These are phyloP conservation scores for Drechslerella stenobrocha DNA, from an alignment of 2,329 filamentous ascomycete species.

Conservation along the genomic window DNA sequence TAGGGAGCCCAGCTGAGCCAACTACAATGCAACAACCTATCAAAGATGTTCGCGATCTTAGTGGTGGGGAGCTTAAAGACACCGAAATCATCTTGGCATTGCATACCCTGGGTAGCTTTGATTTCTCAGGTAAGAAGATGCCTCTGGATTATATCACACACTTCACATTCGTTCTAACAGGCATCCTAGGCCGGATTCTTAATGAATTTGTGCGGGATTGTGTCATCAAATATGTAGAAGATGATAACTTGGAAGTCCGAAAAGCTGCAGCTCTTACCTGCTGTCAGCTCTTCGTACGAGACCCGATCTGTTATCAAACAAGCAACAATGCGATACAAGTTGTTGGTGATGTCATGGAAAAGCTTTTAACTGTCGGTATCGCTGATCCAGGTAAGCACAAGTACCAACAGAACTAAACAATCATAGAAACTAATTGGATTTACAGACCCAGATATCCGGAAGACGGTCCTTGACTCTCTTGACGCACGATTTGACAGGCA, in stretches of 20 bases:
- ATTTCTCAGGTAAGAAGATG: constrained; percentile 66
- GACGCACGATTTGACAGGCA: constrained; percentile 95
- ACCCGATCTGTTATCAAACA: constrained; percentile 97
- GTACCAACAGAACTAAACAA: background rate
- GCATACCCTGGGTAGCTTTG: constrained; percentile 95
- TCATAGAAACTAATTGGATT: background rate
- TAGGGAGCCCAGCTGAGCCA: constrained; percentile 82
- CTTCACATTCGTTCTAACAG: background rate
- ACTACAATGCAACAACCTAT: constrained; percentile 65
- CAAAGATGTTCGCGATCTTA: constrained; percentile 28
- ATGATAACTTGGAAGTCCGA: constrained; percentile 88
- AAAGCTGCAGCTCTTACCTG: constrained; percentile 95
- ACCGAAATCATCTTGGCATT: constrained; percentile 88
- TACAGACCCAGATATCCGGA: constrained; percentile 77
- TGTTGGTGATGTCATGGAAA: constrained; percentile 96
- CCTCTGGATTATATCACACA: constrained; percentile 1
- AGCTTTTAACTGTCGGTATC: constrained; percentile 88
- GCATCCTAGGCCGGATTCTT: constrained; percentile 71
- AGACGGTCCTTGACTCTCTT: constrained; percentile 83
- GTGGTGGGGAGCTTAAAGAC: constrained; percentile 67
- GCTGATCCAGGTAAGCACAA: constrained; percentile 67
- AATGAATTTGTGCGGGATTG: constrained; percentile 99
- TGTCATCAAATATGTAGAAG: constrained; percentile 96
- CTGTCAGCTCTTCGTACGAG: constrained; percentile 94
- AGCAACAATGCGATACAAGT: constrained; percentile 96